Evolutionary conservation across 2,329 filamentous ascomycete genomes (phyloP).

Genomic region (Chalaropsis thielavioides): DNA sequence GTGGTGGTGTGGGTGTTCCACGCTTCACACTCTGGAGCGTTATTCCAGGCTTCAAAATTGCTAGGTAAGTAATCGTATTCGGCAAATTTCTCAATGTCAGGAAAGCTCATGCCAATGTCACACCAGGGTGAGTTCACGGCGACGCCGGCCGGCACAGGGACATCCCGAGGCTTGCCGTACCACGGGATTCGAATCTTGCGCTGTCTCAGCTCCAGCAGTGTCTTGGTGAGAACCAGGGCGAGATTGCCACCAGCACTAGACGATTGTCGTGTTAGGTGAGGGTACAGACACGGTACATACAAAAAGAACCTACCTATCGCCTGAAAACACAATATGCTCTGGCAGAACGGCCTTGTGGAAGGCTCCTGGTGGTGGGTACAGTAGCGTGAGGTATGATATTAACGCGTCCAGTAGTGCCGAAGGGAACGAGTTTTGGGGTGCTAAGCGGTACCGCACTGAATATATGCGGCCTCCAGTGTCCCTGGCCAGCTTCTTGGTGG

Average conservation of each 20-base stretch:
- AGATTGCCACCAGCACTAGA: conserved; percentile 59
- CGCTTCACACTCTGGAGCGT: conserved; percentile 35
- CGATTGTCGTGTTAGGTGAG: background rate
- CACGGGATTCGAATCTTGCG: conserved; percentile 38
- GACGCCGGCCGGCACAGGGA: conserved; percentile 54
- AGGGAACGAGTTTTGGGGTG: conserved; percentile 62
- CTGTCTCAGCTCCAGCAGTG: conserved; percentile 48
- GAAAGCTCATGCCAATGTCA: conserved; percentile 47
- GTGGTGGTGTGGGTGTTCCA: conserved; percentile 37
- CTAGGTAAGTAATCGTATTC: conserved; percentile 33
- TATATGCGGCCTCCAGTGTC: conserved; percentile 53
- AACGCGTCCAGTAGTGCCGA: conserved; percentile 59
- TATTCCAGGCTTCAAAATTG: conserved; percentile 15
- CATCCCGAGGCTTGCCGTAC: conserved; percentile 40
- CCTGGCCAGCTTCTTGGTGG: conserved; percentile 48
- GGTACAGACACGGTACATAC: background rate
- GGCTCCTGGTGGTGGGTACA: conserved; percentile 55
- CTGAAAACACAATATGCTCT: conserved; percentile 53
- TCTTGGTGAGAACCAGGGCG: conserved; percentile 49
- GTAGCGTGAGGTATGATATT: conserved; percentile 54
- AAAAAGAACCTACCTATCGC: conserved; percentile 41
- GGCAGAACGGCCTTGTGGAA: conserved; percentile 52
- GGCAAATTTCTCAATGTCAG: conserved; percentile 22
- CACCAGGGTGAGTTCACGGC: conserved; percentile 54
- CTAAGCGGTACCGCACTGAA: conserved; percentile 58